Evolutionary conservation across 208 protist genomes (phyloP).

Genomic region (Leishmania martiniquensis): DNA sequence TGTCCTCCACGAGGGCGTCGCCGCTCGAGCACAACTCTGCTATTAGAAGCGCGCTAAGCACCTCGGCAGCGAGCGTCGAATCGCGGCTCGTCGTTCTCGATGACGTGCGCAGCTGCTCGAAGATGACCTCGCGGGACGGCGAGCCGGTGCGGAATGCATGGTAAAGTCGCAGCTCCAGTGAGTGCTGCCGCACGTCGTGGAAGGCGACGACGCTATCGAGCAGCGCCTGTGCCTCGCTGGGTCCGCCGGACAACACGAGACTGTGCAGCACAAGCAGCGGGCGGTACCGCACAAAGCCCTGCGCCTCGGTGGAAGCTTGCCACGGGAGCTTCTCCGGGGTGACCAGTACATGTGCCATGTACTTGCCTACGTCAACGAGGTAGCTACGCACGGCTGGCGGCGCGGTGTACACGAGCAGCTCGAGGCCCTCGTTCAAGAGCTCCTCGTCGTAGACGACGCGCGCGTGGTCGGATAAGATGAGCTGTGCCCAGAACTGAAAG

Average conservation of each 20-base stretch:
- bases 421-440: constrained; percentile 69
- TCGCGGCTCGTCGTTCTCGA: constrained; percentile 40
- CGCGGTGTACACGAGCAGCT: constrained; percentile 33
- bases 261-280: constrained; percentile 48
- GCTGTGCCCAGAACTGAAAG: constrained; percentile 75
- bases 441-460: constrained; percentile 69
- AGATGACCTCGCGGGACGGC: constrained; percentile 42
- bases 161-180: constrained; percentile 66
- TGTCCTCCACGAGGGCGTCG: constrained; percentile 49
- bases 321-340: constrained; percentile 20
- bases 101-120: constrained; percentile 49
- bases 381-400: constrained; percentile 43
- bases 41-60: constrained; percentile 69
- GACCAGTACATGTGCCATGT: constrained; percentile 23
- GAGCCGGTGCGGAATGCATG: constrained; percentile 47
- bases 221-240: constrained; percentile 22
- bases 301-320: constrained; percentile 16
- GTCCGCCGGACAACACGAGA: constrained; percentile 20
- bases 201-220: constrained; percentile 31
- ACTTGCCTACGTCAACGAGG: constrained; percentile 61
- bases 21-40: constrained; percentile 55
- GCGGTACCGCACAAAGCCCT: constrained; percentile 55
- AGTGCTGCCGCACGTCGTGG: constrained; percentile 47
- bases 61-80: constrained; percentile 57
- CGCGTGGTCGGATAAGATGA: constrained; percentile 62